Evolutionary conservation across 108 stramenopile genomes (phyloP).

Genomic region (Skeletonema costatum): DNA sequence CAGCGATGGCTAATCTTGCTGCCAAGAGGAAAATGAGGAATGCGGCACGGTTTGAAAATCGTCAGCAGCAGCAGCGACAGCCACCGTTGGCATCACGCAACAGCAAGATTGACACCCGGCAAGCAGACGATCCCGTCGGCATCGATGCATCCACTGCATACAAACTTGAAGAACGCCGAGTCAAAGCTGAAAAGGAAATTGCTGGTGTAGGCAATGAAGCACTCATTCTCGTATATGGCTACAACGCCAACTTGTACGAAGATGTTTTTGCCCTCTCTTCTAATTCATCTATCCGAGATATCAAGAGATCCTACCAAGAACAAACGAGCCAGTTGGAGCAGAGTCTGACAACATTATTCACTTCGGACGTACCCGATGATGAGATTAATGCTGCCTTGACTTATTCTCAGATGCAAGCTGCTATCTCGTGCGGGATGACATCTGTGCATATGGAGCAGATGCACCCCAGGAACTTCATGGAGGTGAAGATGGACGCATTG

Average conservation of each 20-base stretch:
- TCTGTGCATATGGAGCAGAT: constrained; percentile 11
- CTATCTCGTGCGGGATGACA: constrained; percentile 14
- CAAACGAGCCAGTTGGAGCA: constrained; percentile 10
- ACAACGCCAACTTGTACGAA: constrained; percentile 28
- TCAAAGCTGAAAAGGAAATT: constrained; percentile 1
- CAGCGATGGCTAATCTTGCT: not conserved
- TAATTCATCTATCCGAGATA: constrained; percentile 13
- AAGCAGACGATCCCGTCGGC: not conserved
- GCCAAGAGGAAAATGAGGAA: not conserved
- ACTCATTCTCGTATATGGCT: constrained; percentile 24
- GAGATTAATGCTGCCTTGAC: not conserved
- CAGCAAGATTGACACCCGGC: not conserved
- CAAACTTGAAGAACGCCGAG: not conserved
- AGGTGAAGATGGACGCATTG: constrained; percentile 31
- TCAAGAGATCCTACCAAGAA: constrained; percentile 11
- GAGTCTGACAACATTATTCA: not conserved
- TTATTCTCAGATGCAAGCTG: constrained; percentile 4
- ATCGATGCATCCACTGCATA: not conserved
- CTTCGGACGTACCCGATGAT: not conserved
- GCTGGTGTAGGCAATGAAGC: constrained; percentile 25
- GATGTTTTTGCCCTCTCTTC: constrained; percentile 16
- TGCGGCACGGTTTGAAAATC: not conserved
- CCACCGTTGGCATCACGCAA: not conserved
- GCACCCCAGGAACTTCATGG: constrained; percentile 14
- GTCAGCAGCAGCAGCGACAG: not conserved